Evolutionary conservation across 2,329 filamentous ascomycete genomes (phyloP), one percentile per base, ranked within the genome.

Genomic region (Thelonectria rubi): DNA sequence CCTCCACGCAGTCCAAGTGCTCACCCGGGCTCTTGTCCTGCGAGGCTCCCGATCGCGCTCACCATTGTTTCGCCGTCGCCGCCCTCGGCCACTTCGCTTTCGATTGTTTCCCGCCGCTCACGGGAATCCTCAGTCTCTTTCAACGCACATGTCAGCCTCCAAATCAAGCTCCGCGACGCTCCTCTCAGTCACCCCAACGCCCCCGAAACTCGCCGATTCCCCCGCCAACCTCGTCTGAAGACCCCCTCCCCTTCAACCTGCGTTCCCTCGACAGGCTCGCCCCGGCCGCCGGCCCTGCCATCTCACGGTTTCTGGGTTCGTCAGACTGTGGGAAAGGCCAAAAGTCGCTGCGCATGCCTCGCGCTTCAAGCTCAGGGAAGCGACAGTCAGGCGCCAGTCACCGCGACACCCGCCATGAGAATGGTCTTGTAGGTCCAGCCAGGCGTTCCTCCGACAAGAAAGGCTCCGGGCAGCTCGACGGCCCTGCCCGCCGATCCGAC

Each of bases 391-490:
- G 82, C 80, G 82, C 79, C 69, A 90, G 83, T 80, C 85, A 88
- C 77, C 88, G 88, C 81, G 90, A 90, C 79, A 87, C 84, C 74
- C 88, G 91, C 78, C 91, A 96, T 81, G 93, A 97, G 81, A 93
- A 92, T 89, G 93, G 92, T 75, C 84, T 93, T 77, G 90, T 93
- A 84, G 89, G 89, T 73, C 75, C 78, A 62, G 75, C 73, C 52
- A 80, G 77, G 69, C 78, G 78, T 71, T 67, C 71, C 58, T 69
- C 74, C 47, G 74, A 73, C 67, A 79, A 72, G 66, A 86, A 83
- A 77, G 82, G 78, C 73, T 79, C 81, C 71, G 75, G 74, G 67
- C 79, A 79, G 64, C 71, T 79, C 72, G 78, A 82, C 73, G 74
- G 70, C 72, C 70, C 76, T 71, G 73, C 73, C 58, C 75, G 74